Base-by-base conservation (phyloP, 2,329 filamentous ascomycete genomes). In the Aspergillus neoniger region DNA sequence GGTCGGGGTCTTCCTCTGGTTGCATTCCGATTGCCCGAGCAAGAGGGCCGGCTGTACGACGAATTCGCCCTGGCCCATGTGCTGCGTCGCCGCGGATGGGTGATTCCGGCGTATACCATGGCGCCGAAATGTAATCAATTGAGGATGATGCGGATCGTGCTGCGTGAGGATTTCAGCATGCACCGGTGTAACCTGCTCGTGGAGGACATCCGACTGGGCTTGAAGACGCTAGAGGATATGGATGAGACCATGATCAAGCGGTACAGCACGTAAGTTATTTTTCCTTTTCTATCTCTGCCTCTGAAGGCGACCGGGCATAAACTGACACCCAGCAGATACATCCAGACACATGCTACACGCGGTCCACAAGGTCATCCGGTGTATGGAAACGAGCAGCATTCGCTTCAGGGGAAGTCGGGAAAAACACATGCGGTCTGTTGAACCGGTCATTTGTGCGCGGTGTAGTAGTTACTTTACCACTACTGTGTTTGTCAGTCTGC, bases 91-190 rank as follows among this genome's bases (percentile, higher is more conserved):
- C 86, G 91, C 19, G 91, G 91, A 41, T 97, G 93, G 93, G 89
- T 96, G 21, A 91, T 97, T 0, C 93, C 93, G 0, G 93, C 93
- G 0, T 97, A 97, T 79, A 97, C 92, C 38, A 97, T 97, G 93
- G 93, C 93, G 0, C 92, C 92, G 12, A 85, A 96, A 72, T 91
- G 91, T 12, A 82, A 91, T 58, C 81, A 87, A 63, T 83, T 97
- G 70, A 96, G 96, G 83, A 90, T 97, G 85, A 86, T 97, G 81
- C 87, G 93, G 49, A 87, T 96, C 2, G 93, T 97, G 0, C 91
- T 97, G 7, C 86, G 93, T 51, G 93, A 96, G 76, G 93, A 97
- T 78, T 96, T 97, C 69, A 90, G 87, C 43, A 86, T 89, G 72
- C 86, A 84, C 65, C 84, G 92, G 41, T 96, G 92, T 72, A 91